These are phyloP conservation scores for Prunus campanulata DNA, from an alignment of 306 rosid genomes.

Conservation along the genomic window DNA sequence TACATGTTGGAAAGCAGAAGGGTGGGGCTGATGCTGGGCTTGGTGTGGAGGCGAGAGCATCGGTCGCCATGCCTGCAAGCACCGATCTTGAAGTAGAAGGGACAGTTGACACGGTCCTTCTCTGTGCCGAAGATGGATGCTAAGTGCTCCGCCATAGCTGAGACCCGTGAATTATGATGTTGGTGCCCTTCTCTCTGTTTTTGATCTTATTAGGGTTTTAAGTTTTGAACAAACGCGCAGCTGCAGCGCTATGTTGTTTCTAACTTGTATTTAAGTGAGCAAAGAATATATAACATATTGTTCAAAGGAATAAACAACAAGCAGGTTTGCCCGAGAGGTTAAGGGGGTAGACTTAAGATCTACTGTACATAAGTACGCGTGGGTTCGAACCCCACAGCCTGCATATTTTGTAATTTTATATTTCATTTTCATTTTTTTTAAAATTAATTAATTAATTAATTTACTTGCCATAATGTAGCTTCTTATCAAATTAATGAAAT, in stretches of 20 bases:
- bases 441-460: too few species aligned
- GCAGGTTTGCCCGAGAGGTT: constrained; percentile 96
- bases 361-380: constrained; percentile 85
- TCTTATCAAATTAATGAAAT: too few species aligned
- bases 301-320: rapidly evolving
- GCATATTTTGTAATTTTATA: neutral
- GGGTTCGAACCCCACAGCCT: constrained; percentile 99
- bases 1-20: constrained; percentile 95
- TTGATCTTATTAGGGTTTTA: constrained; percentile 10
- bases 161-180: neutral
- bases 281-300: rapidly evolving
- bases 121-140: constrained; percentile 99
- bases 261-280: rapidly evolving
- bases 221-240: neutral
- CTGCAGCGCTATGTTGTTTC: neutral
- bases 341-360: constrained; percentile 92
- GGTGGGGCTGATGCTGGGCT: constrained; percentile 95
- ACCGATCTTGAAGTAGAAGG: constrained; percentile 99
- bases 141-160: constrained; percentile 89
- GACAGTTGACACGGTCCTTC: constrained; percentile 95
- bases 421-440: neutral
- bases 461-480: too few species aligned
- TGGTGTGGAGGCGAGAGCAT: constrained; percentile 92
- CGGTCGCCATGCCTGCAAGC: constrained; percentile 99
- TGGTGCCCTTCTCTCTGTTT: neutral